Evolutionary conservation across 2,329 filamentous ascomycete genomes (phyloP).

Genomic region (Cordyceps cateniannulata): DNA sequence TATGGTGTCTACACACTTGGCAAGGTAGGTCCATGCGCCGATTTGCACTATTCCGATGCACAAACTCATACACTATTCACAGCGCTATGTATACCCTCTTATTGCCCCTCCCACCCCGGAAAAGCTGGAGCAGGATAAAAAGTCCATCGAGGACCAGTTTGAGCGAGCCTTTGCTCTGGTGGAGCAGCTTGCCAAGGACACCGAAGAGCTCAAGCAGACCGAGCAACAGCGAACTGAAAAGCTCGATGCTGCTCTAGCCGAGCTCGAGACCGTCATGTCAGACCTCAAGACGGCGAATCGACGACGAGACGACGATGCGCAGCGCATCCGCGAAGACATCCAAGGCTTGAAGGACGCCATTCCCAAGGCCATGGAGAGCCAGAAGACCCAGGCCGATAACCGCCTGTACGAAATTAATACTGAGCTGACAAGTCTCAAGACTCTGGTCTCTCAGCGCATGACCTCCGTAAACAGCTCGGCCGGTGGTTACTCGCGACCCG

Average conservation of each 20-base stretch:
- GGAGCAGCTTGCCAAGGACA: slow-evolving; percentile 88
- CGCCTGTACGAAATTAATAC: slow-evolving; percentile 77
- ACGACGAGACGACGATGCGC: slow-evolving; percentile 79
- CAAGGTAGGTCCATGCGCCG: slow-evolving; percentile 51
- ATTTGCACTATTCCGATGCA: not conserved
- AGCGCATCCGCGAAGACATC: slow-evolving; percentile 81
- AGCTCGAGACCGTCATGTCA: slow-evolving; percentile 75
- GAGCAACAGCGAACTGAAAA: slow-evolving; percentile 80
- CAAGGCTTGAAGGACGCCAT: slow-evolving; percentile 75
- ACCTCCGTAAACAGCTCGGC: slow-evolving; percentile 25
- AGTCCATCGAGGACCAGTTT: slow-evolving; percentile 86
- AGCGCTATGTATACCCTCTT: slow-evolving; percentile 87
- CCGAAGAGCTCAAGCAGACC: slow-evolving; percentile 75
- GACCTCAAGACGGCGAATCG: slow-evolving; percentile 77
- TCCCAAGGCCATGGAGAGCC: slow-evolving; percentile 79
- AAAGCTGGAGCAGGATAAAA: slow-evolving; percentile 90
- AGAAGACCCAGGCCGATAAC: slow-evolving; percentile 76
- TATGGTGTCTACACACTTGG: slow-evolving; percentile 86
- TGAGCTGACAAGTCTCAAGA: slow-evolving; percentile 89
- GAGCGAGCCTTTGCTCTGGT: slow-evolving; percentile 85
- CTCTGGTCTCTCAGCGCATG: slow-evolving; percentile 65
- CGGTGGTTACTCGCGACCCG: slow-evolving; percentile 11
- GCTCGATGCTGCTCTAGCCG: slow-evolving; percentile 71
- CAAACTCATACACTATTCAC: slow-evolving; percentile 20
- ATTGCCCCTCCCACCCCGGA: slow-evolving; percentile 91